Evolutionary conservation across 768 basidiomycete genomes (phyloP).

Genomic region (Trametes gibbosa): DNA sequence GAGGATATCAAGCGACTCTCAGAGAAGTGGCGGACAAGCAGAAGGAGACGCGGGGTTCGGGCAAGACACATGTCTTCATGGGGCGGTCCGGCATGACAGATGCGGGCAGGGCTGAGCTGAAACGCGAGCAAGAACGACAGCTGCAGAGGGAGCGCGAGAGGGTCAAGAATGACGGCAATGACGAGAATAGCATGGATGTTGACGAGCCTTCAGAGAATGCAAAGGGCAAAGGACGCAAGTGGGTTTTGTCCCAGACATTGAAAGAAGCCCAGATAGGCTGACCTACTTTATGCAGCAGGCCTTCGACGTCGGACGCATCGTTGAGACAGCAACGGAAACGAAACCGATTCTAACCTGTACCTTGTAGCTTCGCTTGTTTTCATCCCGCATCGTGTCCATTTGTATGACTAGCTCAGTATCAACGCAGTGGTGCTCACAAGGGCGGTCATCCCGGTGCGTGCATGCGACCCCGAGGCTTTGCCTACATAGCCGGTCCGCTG

Average conservation of each 20-base stretch:
- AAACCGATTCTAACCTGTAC: slow-evolving; percentile 38
- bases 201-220: slow-evolving; percentile 52
- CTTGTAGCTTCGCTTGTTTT: slow-evolving; percentile 28
- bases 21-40: slow-evolving; percentile 64
- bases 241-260: slow-evolving; percentile 26
- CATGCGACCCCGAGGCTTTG: no score
- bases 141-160: slow-evolving; percentile 17
- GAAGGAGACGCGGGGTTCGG: slow-evolving; percentile 39
- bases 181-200: slow-evolving; percentile 57
- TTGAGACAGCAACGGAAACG: slow-evolving; percentile 52
- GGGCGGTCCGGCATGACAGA: slow-evolving; percentile 22
- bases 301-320: slow-evolving; percentile 6
- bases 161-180: slow-evolving; percentile 19
- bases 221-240: slow-evolving; percentile 63
- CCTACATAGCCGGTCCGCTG: no score
- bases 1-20: slow-evolving; percentile 46
- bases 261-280: slow-evolving; percentile 4
- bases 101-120: slow-evolving; percentile 21
- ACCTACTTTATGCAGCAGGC: not conserved
- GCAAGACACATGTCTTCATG: slow-evolving; percentile 12
- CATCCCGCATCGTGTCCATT: not conserved
- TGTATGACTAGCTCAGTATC: not conserved
- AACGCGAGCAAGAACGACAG: slow-evolving; percentile 15
- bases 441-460: no score
- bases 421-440: not conserved